Percentiles rank a stretch among this genome's conserved stretches.
These are phyloP conservation scores for Magnolia kwangsiensis DNA, from an alignment of 164 flowering plant species.

Conservation along the genomic window DNA sequence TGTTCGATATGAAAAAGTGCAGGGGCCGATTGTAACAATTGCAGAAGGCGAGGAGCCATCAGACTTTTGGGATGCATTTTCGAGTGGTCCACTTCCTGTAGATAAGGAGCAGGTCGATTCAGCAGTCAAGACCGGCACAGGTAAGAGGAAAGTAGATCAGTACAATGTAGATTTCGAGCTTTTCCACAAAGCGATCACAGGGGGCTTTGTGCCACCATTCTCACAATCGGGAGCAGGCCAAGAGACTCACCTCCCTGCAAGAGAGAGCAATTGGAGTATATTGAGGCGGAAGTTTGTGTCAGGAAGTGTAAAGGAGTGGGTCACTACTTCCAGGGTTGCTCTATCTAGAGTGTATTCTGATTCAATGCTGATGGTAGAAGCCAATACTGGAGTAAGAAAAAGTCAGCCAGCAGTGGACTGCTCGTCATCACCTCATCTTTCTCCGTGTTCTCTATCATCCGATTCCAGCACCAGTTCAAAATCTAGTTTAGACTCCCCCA, in stretches of 20 bases:
- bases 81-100: constrained; percentile 19
- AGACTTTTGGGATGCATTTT: constrained; percentile 71
- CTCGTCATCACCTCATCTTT: constrained; percentile 34
- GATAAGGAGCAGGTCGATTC: constrained; percentile 23
- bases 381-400: constrained; percentile 23
- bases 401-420: constrained; percentile 20
- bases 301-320: constrained; percentile 54
- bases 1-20: constrained; percentile 63
- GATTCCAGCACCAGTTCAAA: constrained; percentile 38
- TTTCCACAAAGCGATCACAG: constrained; percentile 58
- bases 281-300: constrained; percentile 47
- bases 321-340: constrained; percentile 34
- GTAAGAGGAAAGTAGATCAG: constrained; percentile 41
- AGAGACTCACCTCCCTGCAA: constrained; percentile 63
- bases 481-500: constrained; percentile 52
- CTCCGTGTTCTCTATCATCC: constrained; percentile 50
- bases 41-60: constrained; percentile 66
- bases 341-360: constrained; percentile 60
- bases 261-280: constrained; percentile 68
- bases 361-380: constrained; percentile 41
- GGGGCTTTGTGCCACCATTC: constrained; percentile 74
- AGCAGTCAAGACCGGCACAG: constrained; percentile 18
- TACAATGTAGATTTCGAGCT: constrained; percentile 70
- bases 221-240: constrained; percentile 42
- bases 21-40: constrained; percentile 45